These are phyloP conservation scores for Pleurotus eryngii DNA, from an alignment of 768 basidiomycete species.

Conservation along the genomic window DNA sequence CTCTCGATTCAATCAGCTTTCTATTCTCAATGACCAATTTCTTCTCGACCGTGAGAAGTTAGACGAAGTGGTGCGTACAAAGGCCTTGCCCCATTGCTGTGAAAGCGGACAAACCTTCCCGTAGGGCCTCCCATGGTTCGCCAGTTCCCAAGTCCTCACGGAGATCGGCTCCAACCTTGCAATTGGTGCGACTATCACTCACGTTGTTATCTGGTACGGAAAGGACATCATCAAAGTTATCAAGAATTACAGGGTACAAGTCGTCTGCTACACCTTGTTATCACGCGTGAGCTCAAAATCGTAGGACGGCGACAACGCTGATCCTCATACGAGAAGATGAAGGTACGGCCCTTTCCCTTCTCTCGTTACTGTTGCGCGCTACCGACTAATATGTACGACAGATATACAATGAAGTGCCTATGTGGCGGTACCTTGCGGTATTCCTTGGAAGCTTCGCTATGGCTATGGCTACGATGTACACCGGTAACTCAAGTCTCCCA, in stretches of 20 bases:
- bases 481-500: conserved; percentile 49
- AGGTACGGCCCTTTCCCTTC: conserved; percentile 20
- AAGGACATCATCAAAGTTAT: conserved; percentile 43
- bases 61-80: conserved; percentile 32
- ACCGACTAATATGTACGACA: background rate
- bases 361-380: no score
- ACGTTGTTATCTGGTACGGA: conserved; percentile 53
- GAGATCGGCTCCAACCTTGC: conserved; percentile 35
- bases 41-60: conserved; percentile 48
- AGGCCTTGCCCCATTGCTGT: no score
- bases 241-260: conserved; percentile 35
- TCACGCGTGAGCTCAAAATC: background rate
- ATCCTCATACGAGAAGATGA: conserved; percentile 58
- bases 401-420: conserved; percentile 37
- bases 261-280: background rate
- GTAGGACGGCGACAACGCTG: conserved; percentile 34
- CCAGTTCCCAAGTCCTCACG: conserved; percentile 39
- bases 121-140: conserved; percentile 43
- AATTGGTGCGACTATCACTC: conserved; percentile 47
- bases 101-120: background rate
- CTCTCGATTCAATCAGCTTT: conserved; percentile 45
- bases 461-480: conserved; percentile 54
- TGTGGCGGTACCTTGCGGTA: conserved; percentile 48
- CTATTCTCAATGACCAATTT: conserved; percentile 50
- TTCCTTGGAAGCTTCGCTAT: conserved; percentile 44